phyloP scores from a whole-genome alignment of 1,284 basidiomycete species.

The Volvariella volvacea region DNA sequence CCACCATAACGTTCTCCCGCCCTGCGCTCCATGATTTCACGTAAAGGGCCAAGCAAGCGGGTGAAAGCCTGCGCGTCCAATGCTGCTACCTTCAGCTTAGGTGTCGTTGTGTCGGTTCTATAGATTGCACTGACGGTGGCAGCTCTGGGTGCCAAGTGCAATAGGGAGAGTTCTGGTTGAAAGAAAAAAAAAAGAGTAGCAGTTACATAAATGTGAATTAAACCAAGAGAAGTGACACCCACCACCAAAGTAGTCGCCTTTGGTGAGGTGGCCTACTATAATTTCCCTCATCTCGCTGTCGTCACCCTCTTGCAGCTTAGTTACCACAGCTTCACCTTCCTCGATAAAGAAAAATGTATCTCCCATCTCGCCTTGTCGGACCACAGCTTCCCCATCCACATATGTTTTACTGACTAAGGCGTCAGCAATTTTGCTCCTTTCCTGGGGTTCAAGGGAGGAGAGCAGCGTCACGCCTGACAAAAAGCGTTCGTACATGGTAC shows the following conservation, averaged over 20 bases:
- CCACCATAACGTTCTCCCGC: constrained; percentile 32
- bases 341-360: constrained; percentile 98
- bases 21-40: constrained; percentile 84
- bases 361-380: constrained; percentile 90
- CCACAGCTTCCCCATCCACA: constrained; percentile 79
- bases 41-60: constrained; percentile 84
- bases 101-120: constrained; percentile 39
- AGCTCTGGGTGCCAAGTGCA: constrained; percentile 84
- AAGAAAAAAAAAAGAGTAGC: no score
- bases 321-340: constrained; percentile 85
- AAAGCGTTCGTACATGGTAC: constrained; percentile 96
- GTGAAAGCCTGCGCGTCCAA: constrained; percentile 94
- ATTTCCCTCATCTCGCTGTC: constrained; percentile 59
- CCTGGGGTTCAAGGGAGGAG: constrained; percentile 77
- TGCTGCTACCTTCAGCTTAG: constrained; percentile 87
- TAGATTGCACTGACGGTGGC: constrained; percentile 86
- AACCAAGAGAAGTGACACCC: constrained; percentile 2
- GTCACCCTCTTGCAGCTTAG: constrained; percentile 62
- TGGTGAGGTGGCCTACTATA: constrained; percentile 69
- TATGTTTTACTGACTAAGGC: constrained; percentile 85
- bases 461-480: constrained; percentile 88
- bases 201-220: no score
- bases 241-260: constrained; percentile 94
- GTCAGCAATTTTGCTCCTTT: constrained; percentile 96
- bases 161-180: constrained; percentile 39